These are phyloP conservation scores for Paramyrothecium sp. DNA, from an alignment of 2,329 filamentous ascomycete species.

Conservation along the genomic window DNA sequence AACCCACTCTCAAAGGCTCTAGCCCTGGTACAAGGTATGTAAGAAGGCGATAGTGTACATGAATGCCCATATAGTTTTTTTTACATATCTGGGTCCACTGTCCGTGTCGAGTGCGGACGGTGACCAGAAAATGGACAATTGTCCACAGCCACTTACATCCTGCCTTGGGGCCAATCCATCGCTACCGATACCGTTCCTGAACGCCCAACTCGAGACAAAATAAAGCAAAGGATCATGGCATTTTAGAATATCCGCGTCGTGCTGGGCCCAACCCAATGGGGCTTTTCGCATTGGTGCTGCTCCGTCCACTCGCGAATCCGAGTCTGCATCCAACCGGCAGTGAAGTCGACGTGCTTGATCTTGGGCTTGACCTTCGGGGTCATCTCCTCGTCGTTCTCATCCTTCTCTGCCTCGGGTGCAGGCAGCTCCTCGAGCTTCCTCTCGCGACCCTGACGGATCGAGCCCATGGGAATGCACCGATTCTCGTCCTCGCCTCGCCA, in stretches of 20 bases:
- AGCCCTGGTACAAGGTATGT: too few relatives aligned
- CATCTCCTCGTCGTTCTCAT: slow-evolving; percentile 19
- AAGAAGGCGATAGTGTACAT: too few relatives aligned
- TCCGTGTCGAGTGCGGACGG: too few relatives aligned
- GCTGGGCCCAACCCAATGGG: slow-evolving; percentile 31
- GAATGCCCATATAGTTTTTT: too few relatives aligned
- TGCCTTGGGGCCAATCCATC: not conserved
- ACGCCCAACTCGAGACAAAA: not conserved
- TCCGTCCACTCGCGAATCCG: slow-evolving; percentile 22
- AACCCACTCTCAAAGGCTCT: too few relatives aligned
- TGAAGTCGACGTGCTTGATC: slow-evolving; percentile 25
- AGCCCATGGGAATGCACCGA: slow-evolving; percentile 23
- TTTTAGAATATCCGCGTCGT: slow-evolving; percentile 23
- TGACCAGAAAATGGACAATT: too few relatives aligned
- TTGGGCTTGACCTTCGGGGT: slow-evolving; percentile 14
- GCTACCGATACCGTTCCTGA: not conserved
- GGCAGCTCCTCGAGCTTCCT: slow-evolving; percentile 20
- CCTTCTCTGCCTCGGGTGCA: slow-evolving; percentile 16
- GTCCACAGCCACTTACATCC: not conserved
- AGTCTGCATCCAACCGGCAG: slow-evolving; percentile 24
- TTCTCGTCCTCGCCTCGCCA: slow-evolving; percentile 28
- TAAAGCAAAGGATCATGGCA: not conserved
- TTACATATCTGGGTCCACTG: too few relatives aligned
- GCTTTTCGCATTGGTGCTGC: slow-evolving; percentile 21
- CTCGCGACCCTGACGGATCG: slow-evolving; percentile 23